A percentile compares a stretch with the other conserved stretches of the same genome.
phyloP scores from a whole-genome alignment of 345 rosid species.

The Euphorbia peplus region DNA sequence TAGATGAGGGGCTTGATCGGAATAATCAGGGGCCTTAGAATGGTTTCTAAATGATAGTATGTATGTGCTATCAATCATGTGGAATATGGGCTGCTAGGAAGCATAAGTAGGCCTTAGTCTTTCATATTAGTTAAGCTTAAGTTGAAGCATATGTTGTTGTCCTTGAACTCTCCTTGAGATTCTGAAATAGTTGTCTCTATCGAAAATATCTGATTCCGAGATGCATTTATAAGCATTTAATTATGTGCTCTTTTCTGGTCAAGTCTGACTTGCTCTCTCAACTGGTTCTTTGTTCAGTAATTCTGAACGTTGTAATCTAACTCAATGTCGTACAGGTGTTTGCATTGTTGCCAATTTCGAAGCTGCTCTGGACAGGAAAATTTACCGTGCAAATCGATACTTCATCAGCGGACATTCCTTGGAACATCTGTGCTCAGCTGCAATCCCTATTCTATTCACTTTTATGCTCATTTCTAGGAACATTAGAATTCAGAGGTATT shows the following conservation, averaged over 20 bases:
- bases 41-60: too few relatives aligned
- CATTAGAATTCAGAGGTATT: constrained; percentile 64
- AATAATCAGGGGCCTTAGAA: too few relatives aligned
- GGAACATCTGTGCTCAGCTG: constrained; percentile 64
- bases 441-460: constrained; percentile 48
- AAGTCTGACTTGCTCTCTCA: neutral
- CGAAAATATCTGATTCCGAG: neutral
- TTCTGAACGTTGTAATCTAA: neutral
- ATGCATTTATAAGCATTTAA: neutral
- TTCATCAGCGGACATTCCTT: constrained; percentile 76
- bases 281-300: neutral
- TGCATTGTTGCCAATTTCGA: constrained; percentile 53
- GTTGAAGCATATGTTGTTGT: neutral
- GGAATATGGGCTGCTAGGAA: neutral
- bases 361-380: constrained; percentile 57
- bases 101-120: neutral
- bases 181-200: neutral
- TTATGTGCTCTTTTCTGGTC: neutral
- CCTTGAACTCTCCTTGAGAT: neutral
- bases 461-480: constrained; percentile 70
- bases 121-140: neutral
- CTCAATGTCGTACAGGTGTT: constrained; percentile 40
- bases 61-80: neutral
- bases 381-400: constrained; percentile 52
- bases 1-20: too few relatives aligned